Percentiles rank a stretch among this genome's conserved stretches.
Conservation (phyloP, 179 eudicot species). For the Camellia oleifera region DNA sequence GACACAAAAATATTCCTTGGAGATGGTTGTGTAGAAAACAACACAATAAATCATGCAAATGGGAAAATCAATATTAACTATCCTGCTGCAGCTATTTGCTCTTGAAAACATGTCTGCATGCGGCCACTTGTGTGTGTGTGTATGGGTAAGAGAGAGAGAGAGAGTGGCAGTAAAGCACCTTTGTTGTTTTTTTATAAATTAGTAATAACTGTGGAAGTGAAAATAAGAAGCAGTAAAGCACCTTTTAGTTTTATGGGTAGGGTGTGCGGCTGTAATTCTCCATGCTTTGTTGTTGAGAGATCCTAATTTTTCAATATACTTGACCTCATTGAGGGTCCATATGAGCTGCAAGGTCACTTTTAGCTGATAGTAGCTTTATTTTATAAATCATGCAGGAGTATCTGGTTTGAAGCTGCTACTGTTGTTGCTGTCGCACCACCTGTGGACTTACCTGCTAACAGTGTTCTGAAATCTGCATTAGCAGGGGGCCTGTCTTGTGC, state of each 20-base stretch:
- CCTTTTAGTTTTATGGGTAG: neutral
- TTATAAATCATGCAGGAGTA: constrained; percentile 44
- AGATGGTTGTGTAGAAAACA: neutral
- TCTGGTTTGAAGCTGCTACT: constrained; percentile 93
- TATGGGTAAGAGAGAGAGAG: too few species aligned
- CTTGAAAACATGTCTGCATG: too few species aligned
- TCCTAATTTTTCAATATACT: neutral
- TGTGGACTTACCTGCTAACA: constrained; percentile 70
- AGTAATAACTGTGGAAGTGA: neutral
- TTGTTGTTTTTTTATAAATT: too few species aligned
- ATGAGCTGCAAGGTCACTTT: neutral
- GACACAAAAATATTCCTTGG: too few species aligned
- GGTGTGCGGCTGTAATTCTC: neutral
- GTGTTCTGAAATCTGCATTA: constrained; percentile 84
- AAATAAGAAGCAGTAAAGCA: too few species aligned
- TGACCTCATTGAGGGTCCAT: neutral
- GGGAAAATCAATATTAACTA: neutral
- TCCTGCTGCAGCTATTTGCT: neutral
- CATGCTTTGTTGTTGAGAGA: neutral
- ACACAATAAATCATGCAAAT: neutral
- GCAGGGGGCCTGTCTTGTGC: constrained; percentile 96
- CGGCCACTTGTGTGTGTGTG: too few species aligned
- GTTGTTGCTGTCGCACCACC: constrained; percentile 96
- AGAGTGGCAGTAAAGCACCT: too few species aligned
- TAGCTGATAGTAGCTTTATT: neutral